Base-by-base conservation (phyloP, 441 rosid genomes). In the Arabidopsis lyrata region DNA sequence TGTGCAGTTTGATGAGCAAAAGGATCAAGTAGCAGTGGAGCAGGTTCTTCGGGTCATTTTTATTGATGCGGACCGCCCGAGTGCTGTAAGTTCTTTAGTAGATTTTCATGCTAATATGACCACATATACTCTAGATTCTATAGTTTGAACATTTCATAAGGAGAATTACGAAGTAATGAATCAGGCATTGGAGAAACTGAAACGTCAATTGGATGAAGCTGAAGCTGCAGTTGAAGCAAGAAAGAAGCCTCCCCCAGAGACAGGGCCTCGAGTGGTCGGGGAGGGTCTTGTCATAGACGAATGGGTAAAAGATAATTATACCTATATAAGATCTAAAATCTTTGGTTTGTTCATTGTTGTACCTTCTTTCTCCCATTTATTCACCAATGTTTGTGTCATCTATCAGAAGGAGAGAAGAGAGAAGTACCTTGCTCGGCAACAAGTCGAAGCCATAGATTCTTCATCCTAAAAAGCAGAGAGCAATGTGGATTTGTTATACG, bases 321-420 rank as follows among this genome's bases (percentile, higher is more conserved):
- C 27, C 27, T 24, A 47, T 44, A 45, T 5, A 20, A 47, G 39
- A 44, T 44, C 32, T 44, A 49, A 66, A 5, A 48, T 53, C n/a
- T 55, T 75, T 35, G 56, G 16, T 24, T n/a, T 3, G 41, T 15
- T 20, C 7, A 32, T 29, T 29, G 31, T 29, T 29, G 5, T 29
- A 3, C 5, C 31, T 29, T 48, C 11, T 48, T 18, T 8, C 5
- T 8, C 24, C 12, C 10, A 29, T 38, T 41, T 20, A 31, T 5
- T 65, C 3, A 72, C 44, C 47, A 8, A 56, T 59, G 31, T 68
- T 44, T 32, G 0, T 50, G 8, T 54, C 29, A 54, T 77, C 24
- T 84, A 61, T 42, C 89, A 87, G 94, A 89, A 86, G 80, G 94
- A 89, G 79, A 81, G 94, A 39, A 86, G 94, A 75, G 94, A 86